phyloP scores from a whole-genome alignment of 106 monocot species.

The Apostasia ramifera region DNA sequence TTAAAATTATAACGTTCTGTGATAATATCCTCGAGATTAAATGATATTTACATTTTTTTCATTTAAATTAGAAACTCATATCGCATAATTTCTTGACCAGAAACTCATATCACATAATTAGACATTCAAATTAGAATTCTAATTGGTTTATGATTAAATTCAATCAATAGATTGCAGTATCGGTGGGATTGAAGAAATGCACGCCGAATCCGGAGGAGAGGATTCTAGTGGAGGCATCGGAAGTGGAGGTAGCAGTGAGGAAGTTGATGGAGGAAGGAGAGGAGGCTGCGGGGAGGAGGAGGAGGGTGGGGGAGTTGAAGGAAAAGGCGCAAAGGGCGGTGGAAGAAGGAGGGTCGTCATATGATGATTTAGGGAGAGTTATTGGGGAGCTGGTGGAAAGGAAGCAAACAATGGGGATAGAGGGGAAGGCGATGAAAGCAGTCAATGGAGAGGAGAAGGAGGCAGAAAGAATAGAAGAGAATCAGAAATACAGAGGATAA shows the following conservation, averaged over 20 bases:
- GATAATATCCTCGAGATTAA: too few relatives aligned
- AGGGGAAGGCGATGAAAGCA: too few relatives aligned
- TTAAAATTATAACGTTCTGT: too few relatives aligned
- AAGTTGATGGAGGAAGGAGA: slow-evolving; percentile 3
- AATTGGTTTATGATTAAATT: too few relatives aligned
- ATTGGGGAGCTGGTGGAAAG: slow-evolving; percentile 3
- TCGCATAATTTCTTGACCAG: too few relatives aligned
- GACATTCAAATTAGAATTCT: too few relatives aligned
- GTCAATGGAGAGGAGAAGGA: too few relatives aligned
- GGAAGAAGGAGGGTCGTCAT: slow-evolving; percentile 20
- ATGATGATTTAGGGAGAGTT: neutral
- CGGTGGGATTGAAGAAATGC: slow-evolving; percentile 1
- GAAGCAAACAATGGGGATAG: neutral
- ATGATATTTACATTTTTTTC: too few relatives aligned
- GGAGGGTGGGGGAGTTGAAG: slow-evolving; percentile 5
- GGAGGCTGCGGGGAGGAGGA: slow-evolving; percentile 15
- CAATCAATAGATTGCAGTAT: neutral
- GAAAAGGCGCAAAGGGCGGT: slow-evolving; percentile 7
- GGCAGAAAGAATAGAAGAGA: too few relatives aligned
- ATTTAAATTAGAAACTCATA: too few relatives aligned
- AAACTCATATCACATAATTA: too few relatives aligned
- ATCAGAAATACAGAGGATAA: too few relatives aligned
- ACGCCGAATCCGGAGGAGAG: neutral
- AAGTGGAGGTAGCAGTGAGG: neutral
- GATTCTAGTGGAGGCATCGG: neutral